Percentiles rank a stretch among this genome's conserved stretches.
These are phyloP conservation scores for Rhizopogon roseolus DNA, from an alignment of 768 basidiomycete species.

Conservation along the genomic window DNA sequence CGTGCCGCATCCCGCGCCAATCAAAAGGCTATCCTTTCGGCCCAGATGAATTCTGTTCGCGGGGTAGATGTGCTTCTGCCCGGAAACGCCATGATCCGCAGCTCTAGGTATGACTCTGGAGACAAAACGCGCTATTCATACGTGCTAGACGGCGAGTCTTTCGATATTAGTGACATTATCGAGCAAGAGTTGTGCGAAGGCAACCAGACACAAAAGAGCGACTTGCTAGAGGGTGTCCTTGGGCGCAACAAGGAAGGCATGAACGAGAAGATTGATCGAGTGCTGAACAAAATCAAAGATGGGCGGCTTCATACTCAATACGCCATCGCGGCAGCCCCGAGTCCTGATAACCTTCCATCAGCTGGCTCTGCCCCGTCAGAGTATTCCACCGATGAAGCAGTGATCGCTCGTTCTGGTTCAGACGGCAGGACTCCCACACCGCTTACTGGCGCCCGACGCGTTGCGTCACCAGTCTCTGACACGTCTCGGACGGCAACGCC, in stretches of 20 bases:
- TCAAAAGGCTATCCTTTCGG: slow-evolving; percentile 79
- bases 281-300: slow-evolving; percentile 71
- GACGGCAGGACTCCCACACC: slow-evolving; percentile 29
- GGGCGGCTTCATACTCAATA: slow-evolving; percentile 41
- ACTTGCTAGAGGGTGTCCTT: slow-evolving; percentile 65
- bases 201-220: slow-evolving; percentile 38
- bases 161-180: slow-evolving; percentile 90
- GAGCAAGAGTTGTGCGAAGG: slow-evolving; percentile 81
- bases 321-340: slow-evolving; percentile 2
- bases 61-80: slow-evolving; percentile 88
- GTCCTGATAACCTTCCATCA: slow-evolving; percentile 22
- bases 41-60: slow-evolving; percentile 78
- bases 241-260: slow-evolving; percentile 54
- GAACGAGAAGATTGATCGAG: slow-evolving; percentile 68
- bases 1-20: slow-evolving; percentile 82
- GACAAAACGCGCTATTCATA: slow-evolving; percentile 91
- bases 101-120: slow-evolving; percentile 65
- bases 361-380: slow-evolving; percentile 33
- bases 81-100: slow-evolving; percentile 81
- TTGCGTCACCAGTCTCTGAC: slow-evolving; percentile 17
- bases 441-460: slow-evolving; percentile 12
- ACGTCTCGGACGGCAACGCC: slow-evolving; percentile 25
- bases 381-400: slow-evolving; percentile 49
- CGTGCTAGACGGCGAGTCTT: slow-evolving; percentile 87
- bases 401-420: slow-evolving; percentile 3